Base-by-base conservation (phyloP, 768 basidiomycete species). In the Gelatoporia subvermispora region DNA sequence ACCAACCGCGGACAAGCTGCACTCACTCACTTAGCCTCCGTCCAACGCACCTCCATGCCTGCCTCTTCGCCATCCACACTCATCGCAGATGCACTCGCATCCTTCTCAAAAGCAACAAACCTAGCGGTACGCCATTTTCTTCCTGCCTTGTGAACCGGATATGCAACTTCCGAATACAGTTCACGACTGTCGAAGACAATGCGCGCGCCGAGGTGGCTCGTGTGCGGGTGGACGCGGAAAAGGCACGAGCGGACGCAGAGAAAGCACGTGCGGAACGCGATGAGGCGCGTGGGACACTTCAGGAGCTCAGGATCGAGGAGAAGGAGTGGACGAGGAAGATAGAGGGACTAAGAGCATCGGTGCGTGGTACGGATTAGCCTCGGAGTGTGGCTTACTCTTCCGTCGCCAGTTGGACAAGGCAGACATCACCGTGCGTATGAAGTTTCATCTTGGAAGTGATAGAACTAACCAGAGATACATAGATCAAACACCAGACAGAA, bases 401-500 rank as follows among this genome's bases (percentile, higher is more conserved):
- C 45, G n/a, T 50, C 49, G 55, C 20, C 47, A 83, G 82, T 61
- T 78, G 21, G 66, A 75, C 46, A 79, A 82, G 64, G 72, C 76
- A 5, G 80, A 84, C 54, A 49, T 76, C 43, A 80, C 76, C 11
- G 84, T 84, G 60, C 35, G 74, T 50, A 25, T n/a, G 41, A 41
- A 8, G 28, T 24, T 13, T 22, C 22, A 16, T 24, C 7, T 22
- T 11, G 25, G 28, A 31, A 13, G 13, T 31, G 28, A 7, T 7
- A 31, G 5, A 31, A 31, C 28, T 5, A 31, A 31, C 28, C 37
- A 22, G 11, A 38, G n/a, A n/a, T 25, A 10, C 35, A 25, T 47
- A 85, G 85, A 72, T 79, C 43, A 64, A 72, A 8, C 79, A 83
- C 56, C 79, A 85, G 54, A 67, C 71, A 13, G 80, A 84, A 42